Conservation (phyloP, 257 asterid genomes). For the Ligustrum vulgare region DNA sequence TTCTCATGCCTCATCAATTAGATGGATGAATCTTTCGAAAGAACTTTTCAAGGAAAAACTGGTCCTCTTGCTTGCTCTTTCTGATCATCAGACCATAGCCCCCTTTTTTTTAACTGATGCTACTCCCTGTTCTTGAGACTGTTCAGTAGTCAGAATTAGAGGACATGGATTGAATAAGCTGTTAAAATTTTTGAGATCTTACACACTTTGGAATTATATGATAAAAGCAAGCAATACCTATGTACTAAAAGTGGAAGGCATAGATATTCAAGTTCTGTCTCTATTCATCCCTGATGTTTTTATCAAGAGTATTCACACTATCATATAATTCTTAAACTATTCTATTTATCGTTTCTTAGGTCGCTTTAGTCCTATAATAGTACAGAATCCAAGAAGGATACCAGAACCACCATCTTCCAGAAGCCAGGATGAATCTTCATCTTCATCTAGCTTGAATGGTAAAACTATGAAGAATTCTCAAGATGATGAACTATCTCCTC, state of each 20-base stretch:
- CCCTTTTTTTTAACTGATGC: neutral
- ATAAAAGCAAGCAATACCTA: neutral
- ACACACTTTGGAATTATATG: neutral
- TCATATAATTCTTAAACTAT: conserved; percentile 2
- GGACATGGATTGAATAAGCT: neutral
- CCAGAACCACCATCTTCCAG: conserved; percentile 81
- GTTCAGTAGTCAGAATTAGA: neutral
- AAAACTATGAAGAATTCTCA: conserved; percentile 63
- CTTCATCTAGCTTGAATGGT: conserved; percentile 77
- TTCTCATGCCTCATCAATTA: neutral
- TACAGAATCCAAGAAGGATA: conserved; percentile 64
- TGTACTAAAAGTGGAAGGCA: neutral
- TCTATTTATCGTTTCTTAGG: conserved; percentile 39
- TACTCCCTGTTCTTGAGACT: neutral
- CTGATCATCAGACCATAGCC: neutral
- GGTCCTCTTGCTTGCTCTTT: neutral
- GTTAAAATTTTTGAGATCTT: neutral
- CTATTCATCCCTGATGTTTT: neutral
- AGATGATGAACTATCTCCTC: conserved; percentile 71
- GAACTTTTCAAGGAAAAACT: neutral
- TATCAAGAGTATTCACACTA: neutral
- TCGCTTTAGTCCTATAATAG: conserved; percentile 56
- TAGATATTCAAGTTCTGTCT: neutral
- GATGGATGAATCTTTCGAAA: too few relatives aligned
- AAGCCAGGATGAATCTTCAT: conserved; percentile 81